Evolutionary conservation across 441 rosid genomes (phyloP).

Genomic region (Corymbia citriodora): DNA sequence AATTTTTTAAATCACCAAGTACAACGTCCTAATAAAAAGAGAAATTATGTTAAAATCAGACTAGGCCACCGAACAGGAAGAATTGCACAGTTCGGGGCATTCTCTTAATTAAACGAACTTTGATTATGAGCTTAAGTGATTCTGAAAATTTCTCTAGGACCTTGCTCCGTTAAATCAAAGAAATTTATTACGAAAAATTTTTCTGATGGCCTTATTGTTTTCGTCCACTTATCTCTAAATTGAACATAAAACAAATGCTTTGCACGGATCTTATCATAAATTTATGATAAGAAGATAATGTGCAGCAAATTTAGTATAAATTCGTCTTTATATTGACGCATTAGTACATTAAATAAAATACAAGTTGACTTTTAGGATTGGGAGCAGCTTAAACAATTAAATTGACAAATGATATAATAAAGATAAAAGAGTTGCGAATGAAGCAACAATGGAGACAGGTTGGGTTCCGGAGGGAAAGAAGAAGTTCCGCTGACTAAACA

Average conservation of each 20-base stretch:
- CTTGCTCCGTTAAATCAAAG: background rate
- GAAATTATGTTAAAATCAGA: background rate
- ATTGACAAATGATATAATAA: background rate
- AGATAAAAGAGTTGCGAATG: background rate
- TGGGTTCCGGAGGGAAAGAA: background rate
- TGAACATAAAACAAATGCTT: background rate
- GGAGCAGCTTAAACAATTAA: background rate
- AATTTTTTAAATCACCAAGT: background rate
- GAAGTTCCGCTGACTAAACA: background rate
- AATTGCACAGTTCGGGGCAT: background rate
- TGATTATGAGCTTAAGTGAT: background rate
- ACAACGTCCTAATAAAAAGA: background rate
- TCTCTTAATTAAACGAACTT: background rate
- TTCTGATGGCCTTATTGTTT: background rate
- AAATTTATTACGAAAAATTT: background rate
- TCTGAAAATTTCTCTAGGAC: background rate
- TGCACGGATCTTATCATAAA: rapidly evolving
- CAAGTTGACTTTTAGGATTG: background rate
- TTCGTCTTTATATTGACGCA: background rate
- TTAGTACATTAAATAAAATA: background rate
- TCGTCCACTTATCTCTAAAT: background rate
- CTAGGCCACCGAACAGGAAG: background rate
- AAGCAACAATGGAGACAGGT: background rate
- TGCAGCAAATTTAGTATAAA: background rate
- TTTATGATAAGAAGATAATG: background rate